Percentiles rank a stretch among this genome's conserved stretches.
phyloP scores from a whole-genome alignment of 2,329 filamentous ascomycete genomes.

The Cordyceps farinosa region DNA sequence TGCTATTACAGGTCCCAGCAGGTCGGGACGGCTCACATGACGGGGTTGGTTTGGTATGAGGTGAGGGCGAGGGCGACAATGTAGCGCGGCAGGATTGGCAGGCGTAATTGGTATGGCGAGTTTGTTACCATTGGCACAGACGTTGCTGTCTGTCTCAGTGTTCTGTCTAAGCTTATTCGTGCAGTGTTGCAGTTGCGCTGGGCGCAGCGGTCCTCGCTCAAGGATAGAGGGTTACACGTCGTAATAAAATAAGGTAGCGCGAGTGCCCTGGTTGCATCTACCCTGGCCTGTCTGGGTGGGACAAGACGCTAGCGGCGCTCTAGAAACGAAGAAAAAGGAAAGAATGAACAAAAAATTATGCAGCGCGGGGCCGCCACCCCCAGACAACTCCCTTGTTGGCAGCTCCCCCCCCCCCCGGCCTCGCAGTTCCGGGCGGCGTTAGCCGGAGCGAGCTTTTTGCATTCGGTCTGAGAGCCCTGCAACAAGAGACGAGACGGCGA shows the following conservation, averaged over 20 bases:
- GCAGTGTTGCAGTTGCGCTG: background rate
- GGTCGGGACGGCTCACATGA: slow-evolving; percentile 7
- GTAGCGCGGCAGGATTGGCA: background rate
- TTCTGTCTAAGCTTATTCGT: slow-evolving; percentile 1
- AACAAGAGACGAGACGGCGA: too few species aligned
- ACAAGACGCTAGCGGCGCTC: background rate
- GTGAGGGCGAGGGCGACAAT: background rate
- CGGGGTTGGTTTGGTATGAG: background rate
- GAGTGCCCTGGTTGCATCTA: too few species aligned
- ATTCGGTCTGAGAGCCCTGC: too few species aligned
- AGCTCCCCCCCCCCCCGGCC: background rate
- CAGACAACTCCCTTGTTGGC: background rate
- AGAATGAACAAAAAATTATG: too few species aligned
- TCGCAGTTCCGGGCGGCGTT: background rate
- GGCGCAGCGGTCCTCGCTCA: background rate
- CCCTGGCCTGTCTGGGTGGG: background rate
- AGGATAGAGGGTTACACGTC: too few species aligned
- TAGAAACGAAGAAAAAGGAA: too few species aligned
- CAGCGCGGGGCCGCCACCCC: background rate
- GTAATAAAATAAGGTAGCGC: too few species aligned
- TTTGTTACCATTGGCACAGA: background rate
- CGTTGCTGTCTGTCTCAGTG: background rate
- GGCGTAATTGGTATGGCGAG: too few species aligned
- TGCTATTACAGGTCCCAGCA: background rate
- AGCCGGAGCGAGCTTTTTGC: background rate